Base-by-base conservation (phyloP, 2,329 filamentous ascomycete genomes). In the Talaromyces sp. region DNA sequence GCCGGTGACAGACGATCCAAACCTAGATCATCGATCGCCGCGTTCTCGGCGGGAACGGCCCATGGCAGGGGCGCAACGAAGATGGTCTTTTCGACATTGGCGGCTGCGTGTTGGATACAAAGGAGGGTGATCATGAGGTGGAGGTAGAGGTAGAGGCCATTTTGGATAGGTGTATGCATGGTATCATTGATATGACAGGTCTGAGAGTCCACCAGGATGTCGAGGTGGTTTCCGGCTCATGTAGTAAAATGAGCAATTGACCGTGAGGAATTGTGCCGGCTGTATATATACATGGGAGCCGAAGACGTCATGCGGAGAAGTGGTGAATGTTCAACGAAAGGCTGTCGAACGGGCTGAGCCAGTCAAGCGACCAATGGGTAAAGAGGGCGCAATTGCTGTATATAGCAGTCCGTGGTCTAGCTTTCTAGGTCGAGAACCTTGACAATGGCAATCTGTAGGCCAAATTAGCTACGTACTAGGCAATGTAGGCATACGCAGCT, bases 31-130 rank as follows among this genome's bases (percentile, higher is more conserved):
- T 84, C 81, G 57, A 91, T 75, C 60, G 78, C 83, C 63, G 83
- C 84, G 68, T 80, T 81, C 58, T 80, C 74, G 60, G 82, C 75
- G 39, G 88, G 84, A 52, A 90, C 76, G 61, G 81, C 75, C 69
- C 85, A 75, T 35, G 81, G 75, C 35, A 79, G 72, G 11, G 93
- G 92, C 23, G 86, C 92, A 39, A 89, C 80, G 79, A 99, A 98
- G 71, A 98, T 91, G 69, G 85, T 82, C 78, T 99, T 99, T 75
- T 98, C 95, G 61, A 90, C 89, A 75, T 99, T 98, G 74, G 89
- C 92, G 23, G 61, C 40, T 5, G 59, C 65, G 33, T 44, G n/a
- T 5, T 31, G 70, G 40, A 31, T 66, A 9, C 31, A 67, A 39
- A 33, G 63, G 64, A 33, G 69, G 55, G 8, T 50, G 63, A 35